Evolutionary conservation across 2,329 filamentous ascomycete genomes (phyloP), one percentile per base, ranked within the genome.

Genomic region (Fusarium citri): DNA sequence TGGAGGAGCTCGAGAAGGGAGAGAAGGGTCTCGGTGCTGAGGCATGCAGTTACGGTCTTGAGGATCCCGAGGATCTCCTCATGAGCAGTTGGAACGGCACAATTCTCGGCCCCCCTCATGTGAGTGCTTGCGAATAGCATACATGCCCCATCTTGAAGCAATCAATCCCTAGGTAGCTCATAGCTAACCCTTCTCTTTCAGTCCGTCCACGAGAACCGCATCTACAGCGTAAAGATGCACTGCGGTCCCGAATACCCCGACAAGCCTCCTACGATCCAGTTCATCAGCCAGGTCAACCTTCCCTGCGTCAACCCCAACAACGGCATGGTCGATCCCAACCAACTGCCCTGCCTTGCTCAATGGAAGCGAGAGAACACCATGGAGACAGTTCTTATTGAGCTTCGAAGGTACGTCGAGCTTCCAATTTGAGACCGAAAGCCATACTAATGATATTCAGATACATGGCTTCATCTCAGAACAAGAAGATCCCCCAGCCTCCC

Each of bases 71-170:
- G 78, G 96, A 99, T 78, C 88, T 98, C 71, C 89, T 96, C 81
- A 97, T 99, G 94, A 95, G 92, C 70, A 94, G 98, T 85, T 99
- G 96, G 96, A 97, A 97, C 78, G 96, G 95, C 76, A 99, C 96
- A 18, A 98, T 99, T 72, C 90, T 98, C 51, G 96, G 96, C 2
- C 96, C 96, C 74, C 95, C 96, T 79, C 94, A 98, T 81, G 96
- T 98, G 86, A 78, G 92, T 84, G 34, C 40, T 15, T 22, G 48
- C 43, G 16, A 12, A 34, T n/a, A n/a, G 20, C 26, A 34, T 23
- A 55, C 10, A 6, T 43, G 41, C 49, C 34, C 50, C 45, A 37
- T 62, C 30, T 41, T 22, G 23, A 46, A 26, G 22, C 40, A 22
- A 16, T 15, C 23, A n/a, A 50, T 28, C 46, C 47, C 12, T 26